A percentile compares a stretch with the other conserved stretches of the same genome.
Conservation (phyloP, 192 early-diverging fungal species). For the Rhizoclosmatium sp. region DNA sequence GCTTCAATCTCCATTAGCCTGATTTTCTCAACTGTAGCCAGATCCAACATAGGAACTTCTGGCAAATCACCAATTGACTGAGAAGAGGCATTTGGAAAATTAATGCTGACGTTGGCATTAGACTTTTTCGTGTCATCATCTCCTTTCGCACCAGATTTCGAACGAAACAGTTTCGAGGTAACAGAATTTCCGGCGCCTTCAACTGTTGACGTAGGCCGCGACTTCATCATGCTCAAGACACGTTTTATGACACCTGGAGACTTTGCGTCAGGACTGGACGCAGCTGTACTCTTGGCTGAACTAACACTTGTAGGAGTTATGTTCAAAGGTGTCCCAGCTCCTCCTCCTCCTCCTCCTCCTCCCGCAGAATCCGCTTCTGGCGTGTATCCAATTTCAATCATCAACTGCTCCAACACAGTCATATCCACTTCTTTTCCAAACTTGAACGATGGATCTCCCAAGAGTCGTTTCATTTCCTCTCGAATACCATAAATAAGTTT, state of each 20-base stretch:
- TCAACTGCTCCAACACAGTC: too few species aligned
- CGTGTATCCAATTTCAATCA: too few species aligned
- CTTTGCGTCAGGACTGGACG: background rate
- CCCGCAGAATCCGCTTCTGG: too few species aligned
- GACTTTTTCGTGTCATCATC: background rate
- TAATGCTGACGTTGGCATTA: background rate
- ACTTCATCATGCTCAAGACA: slow-evolving; percentile 12
- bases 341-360: too few species aligned
- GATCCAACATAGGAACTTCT: background rate
- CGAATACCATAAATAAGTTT: too few species aligned
- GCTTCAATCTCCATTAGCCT: background rate
- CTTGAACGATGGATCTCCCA: too few species aligned
- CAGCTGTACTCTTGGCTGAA: background rate
- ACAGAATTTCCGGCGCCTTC: background rate
- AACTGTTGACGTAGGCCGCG: slow-evolving; percentile 6
- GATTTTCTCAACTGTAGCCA: background rate
- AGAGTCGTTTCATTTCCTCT: too few species aligned
- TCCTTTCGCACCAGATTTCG: background rate
- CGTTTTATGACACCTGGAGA: slow-evolving; percentile 2
- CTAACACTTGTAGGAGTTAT: too few species aligned
- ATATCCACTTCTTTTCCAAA: too few species aligned
- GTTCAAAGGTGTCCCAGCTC: too few species aligned
- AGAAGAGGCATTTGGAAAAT: background rate
- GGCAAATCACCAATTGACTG: background rate
- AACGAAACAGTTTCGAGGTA: background rate